Evolutionary conservation across 1,284 basidiomycete genomes (phyloP).

Genomic region (Phylloboletellus chloephorus): DNA sequence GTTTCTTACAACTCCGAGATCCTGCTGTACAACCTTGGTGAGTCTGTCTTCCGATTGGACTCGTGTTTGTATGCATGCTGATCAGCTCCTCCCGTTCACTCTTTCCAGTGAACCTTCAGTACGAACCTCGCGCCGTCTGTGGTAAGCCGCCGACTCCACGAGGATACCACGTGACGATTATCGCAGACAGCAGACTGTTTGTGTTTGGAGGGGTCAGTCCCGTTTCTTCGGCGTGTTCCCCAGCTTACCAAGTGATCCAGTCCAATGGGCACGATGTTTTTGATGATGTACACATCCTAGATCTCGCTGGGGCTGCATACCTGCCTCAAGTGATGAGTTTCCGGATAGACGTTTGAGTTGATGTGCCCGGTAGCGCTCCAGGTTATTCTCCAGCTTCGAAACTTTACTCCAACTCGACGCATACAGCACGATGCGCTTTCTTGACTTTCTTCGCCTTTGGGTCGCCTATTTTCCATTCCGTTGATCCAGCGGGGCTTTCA

Average conservation of each 20-base stretch:
- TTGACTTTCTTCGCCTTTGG: constrained; percentile 1
- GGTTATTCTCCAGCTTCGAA: background rate
- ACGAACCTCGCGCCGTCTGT: constrained; percentile 54
- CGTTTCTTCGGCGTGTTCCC: background rate
- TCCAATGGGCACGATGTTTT: constrained; percentile 79
- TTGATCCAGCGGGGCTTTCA: constrained; percentile 15
- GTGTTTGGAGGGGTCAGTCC: constrained; percentile 69
- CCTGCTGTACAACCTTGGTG: constrained; percentile 82
- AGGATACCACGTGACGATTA: constrained; percentile 78
- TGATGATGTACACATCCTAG: constrained; percentile 81
- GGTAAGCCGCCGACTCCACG: constrained; percentile 71
- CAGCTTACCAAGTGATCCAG: constrained; percentile 5
- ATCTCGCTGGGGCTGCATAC: constrained; percentile 84
- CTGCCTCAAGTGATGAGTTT: constrained; percentile 89
- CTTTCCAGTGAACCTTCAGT: constrained; percentile 55
- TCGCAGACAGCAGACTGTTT: constrained; percentile 82
- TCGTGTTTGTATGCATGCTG: background rate
- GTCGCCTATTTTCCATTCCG: constrained; percentile 9
- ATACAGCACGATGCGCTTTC: constrained; percentile 3
- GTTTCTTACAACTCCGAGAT: constrained; percentile 74
- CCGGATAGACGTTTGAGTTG: constrained; percentile 27
- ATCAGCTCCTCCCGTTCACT: constrained; percentile 33
- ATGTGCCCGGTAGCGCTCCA: background rate
- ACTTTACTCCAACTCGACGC: background rate
- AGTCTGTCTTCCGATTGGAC: constrained; percentile 18